These are phyloP conservation scores for Trichoderma erinaceum DNA, from an alignment of 495 filamentous ascomycete species.

Conservation along the genomic window DNA sequence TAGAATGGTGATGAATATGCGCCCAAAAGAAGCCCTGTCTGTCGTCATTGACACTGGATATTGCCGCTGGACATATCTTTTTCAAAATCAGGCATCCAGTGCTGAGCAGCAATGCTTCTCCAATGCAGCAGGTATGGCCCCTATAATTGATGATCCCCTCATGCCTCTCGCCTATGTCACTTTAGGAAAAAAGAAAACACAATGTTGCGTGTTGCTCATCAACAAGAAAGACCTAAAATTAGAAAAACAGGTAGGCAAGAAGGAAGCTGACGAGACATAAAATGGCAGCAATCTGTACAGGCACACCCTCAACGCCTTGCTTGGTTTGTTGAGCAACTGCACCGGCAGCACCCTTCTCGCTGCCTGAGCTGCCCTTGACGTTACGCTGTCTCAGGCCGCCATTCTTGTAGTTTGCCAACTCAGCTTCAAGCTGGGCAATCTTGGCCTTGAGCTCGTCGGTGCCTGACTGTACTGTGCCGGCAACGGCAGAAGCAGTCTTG, in stretches of 20 bases:
- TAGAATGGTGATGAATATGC: too few relatives aligned
- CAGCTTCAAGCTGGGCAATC: conserved; percentile 68
- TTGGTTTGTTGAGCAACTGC: conserved; percentile 48
- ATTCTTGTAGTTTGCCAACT: conserved; percentile 63
- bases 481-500: conserved; percentile 30
- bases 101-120: too few relatives aligned
- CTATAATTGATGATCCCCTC: too few relatives aligned
- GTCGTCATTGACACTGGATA: too few relatives aligned
- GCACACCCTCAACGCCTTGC: conserved; percentile 79
- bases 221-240: conserved; percentile 19
- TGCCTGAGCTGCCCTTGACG: conserved; percentile 39
- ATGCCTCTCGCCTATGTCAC: too few relatives aligned
- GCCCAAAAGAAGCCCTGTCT: too few relatives aligned
- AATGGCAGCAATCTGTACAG: conserved; percentile 73
- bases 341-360: conserved; percentile 37
- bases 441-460: conserved; percentile 62
- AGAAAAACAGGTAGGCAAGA: conserved; percentile 93
- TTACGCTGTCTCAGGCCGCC: conserved; percentile 68
- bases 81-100: too few relatives aligned
- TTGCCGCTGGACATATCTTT: too few relatives aligned
- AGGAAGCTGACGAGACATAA: conserved; percentile 87
- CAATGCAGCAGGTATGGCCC: too few relatives aligned
- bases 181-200: too few relatives aligned
- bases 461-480: neutral
- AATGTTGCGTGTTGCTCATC: neutral